phyloP scores from a whole-genome alignment of 2,329 filamentous ascomycete species.

The Chaetomium globosum region DNA sequence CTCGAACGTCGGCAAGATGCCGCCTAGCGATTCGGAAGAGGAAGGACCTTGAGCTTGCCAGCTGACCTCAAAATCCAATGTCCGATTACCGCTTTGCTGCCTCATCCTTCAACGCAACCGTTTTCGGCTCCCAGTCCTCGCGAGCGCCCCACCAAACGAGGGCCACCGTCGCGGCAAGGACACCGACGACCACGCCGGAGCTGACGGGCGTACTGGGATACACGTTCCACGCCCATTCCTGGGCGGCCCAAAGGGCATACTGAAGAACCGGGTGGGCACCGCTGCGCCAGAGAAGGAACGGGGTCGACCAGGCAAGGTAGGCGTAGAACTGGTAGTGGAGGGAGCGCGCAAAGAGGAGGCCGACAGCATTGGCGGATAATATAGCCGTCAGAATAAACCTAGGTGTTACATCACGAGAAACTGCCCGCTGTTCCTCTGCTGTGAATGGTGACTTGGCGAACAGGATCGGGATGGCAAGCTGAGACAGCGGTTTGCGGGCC shows the following conservation, averaged over 20 bases:
- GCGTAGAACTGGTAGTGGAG: conserved; percentile 96
- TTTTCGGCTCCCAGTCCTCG: conserved; percentile 24
- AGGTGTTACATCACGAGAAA: conserved; percentile 64
- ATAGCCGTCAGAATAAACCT: conserved; percentile 76
- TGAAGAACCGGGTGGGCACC: conserved; percentile 68
- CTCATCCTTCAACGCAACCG: conserved; percentile 26
- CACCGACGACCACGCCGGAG: conserved; percentile 66
- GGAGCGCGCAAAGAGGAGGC: conserved; percentile 81
- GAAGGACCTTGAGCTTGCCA: conserved; percentile 47
- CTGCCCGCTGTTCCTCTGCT: conserved; percentile 56
- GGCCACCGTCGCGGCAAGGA: conserved; percentile 67
- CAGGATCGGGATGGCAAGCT: conserved; percentile 54
- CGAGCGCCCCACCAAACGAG: conserved; percentile 62
- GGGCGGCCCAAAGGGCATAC: conserved; percentile 70
- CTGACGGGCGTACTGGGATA: conserved; percentile 73
- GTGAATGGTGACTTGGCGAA: conserved; percentile 51
- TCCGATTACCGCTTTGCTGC: conserved; percentile 29
- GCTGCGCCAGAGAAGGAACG: conserved; percentile 81
- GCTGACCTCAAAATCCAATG: neutral
- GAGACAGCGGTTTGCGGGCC: conserved; percentile 58
- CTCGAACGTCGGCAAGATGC: conserved; percentile 81
- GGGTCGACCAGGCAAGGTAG: conserved; percentile 86
- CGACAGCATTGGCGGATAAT: conserved; percentile 74
- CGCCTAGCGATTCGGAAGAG: conserved; percentile 77
- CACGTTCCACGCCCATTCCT: conserved; percentile 94